Percentiles rank a stretch among this genome's conserved stretches.
Conservation (phyloP, 768 basidiomycete genomes). For the Neoboletus subvelutipes region DNA sequence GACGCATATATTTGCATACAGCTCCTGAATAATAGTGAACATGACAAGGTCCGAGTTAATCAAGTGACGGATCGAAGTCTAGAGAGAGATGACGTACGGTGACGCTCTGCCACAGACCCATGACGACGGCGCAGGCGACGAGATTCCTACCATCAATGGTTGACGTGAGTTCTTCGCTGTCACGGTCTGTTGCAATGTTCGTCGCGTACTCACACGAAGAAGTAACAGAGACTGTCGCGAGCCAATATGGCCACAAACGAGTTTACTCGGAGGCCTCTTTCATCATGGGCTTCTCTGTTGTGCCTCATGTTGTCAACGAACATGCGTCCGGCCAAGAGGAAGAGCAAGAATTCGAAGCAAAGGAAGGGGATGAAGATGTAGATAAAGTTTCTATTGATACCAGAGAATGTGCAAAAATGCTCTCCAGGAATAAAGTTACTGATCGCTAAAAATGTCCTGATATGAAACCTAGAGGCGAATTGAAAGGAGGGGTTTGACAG, state of each 20-base stretch:
- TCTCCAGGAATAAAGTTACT: background rate
- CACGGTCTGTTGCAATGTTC: background rate
- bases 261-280: slow-evolving; percentile 9
- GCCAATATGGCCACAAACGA: slow-evolving; percentile 26
- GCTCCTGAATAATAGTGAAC: slow-evolving; percentile 9
- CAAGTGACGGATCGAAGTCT: background rate
- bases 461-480: background rate
- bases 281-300: background rate
- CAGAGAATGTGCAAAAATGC: slow-evolving; percentile 23
- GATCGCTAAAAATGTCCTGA: slow-evolving; percentile 8
- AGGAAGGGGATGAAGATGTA: slow-evolving; percentile 33
- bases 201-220: slow-evolving; percentile 26
- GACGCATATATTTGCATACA: slow-evolving; percentile 31
- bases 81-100: slow-evolving; percentile 17
- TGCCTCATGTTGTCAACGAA: slow-evolving; percentile 14
- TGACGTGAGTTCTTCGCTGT: background rate
- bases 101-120: slow-evolving; percentile 27
- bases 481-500: background rate
- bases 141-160: slow-evolving; percentile 21
- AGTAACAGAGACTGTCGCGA: slow-evolving; percentile 33
- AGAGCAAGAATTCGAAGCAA: slow-evolving; percentile 30
- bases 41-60: background rate
- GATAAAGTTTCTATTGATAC: slow-evolving; percentile 21
- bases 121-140: slow-evolving; percentile 22
- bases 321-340: slow-evolving; percentile 20